These are phyloP conservation scores for Allium sativum DNA, from an alignment of 106 monocot genomes.

Conservation along the genomic window DNA sequence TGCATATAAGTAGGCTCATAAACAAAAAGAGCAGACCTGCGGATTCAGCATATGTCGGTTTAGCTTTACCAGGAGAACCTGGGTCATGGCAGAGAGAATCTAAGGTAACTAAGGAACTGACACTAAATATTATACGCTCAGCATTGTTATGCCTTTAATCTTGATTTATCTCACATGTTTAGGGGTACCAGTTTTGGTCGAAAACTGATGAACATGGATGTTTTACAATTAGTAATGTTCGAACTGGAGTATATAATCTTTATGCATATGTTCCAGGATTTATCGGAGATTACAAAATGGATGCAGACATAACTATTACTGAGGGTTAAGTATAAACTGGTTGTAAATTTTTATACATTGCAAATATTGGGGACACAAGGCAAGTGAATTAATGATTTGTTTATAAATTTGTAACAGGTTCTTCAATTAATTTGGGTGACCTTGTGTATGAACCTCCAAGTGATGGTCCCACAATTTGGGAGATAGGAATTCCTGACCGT, in stretches of 20 bases:
- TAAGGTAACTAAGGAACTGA: conserved; percentile 28
- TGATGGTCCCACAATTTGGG: conserved; percentile 75
- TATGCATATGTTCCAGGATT: conserved; percentile 84
- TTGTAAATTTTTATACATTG: no score
- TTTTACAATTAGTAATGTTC: conserved; percentile 48
- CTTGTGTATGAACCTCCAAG: conserved; percentile 60
- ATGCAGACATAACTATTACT: conserved; percentile 24
- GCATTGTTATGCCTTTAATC: no score
- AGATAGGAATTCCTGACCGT: conserved; percentile 69
- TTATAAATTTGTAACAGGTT: conserved; percentile 14
- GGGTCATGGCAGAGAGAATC: conserved; percentile 82
- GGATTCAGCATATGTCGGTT: conserved; percentile 38
- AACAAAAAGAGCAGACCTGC: conserved; percentile 22
- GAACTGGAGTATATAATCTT: conserved; percentile 58
- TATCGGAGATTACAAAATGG: conserved; percentile 67
- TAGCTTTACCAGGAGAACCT: conserved; percentile 59
- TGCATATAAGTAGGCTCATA: conserved; percentile 17
- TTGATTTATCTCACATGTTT: no score
- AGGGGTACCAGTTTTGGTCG: conserved; percentile 95
- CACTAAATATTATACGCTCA: background rate
- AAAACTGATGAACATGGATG: conserved; percentile 28
- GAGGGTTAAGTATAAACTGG: conserved; percentile 13
- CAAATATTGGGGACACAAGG: no score
- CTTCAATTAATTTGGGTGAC: conserved; percentile 23
- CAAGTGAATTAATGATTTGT: no score